Evolutionary conservation across 2,329 filamentous ascomycete genomes (phyloP), one percentile per base, ranked within the genome.

Genomic region (Trichoderma koningiopsis): DNA sequence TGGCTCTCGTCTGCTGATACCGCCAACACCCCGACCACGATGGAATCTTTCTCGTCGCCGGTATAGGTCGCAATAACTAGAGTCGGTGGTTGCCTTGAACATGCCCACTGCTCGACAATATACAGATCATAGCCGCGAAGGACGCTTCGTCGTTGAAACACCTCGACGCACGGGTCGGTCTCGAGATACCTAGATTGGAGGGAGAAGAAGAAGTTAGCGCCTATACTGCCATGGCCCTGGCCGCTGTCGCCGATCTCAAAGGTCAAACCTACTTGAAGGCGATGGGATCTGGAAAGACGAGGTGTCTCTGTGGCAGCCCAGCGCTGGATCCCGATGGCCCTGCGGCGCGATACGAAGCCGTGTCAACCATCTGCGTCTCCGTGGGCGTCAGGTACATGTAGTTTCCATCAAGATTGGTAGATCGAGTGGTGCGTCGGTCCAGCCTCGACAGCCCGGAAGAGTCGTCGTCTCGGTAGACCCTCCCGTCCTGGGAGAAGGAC

Each of bases 81-180:
- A 19, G 95, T 97, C 0, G 95, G 95, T 71, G 96, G 93, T 68
- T 89, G 87, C 64, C 96, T 89, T 14, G 95, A 97, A 80, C 94
- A 97, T 6, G 93, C 93, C 96, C 96, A 99, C 84, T 99, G 96
- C 79, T 98, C 96, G 72, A 98, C 93, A 19, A 98, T 82, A 79
- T 98, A 98, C 71, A 95, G 85, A 79, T 98, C 94, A 80, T 97
- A 98, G 73, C 95, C 95, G 71, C 87, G 83, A 6, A 99, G 85
- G 61, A 87, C 83, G 61, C 86, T 85, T 68, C 89, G 88, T 65
- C 91, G 90, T 74, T 94, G 88, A 72, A 97, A 84, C 8, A 97
- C 89, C 3, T 84, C 85, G 4, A 93, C 94, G 5, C 87, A 88
- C 1, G 89, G 84, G 72, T 98, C 96, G 77, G 96, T 92, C 82